Base-by-base conservation (phyloP, 2,329 filamentous ascomycete genomes). In the Penicillium fuscoglaucum region DNA sequence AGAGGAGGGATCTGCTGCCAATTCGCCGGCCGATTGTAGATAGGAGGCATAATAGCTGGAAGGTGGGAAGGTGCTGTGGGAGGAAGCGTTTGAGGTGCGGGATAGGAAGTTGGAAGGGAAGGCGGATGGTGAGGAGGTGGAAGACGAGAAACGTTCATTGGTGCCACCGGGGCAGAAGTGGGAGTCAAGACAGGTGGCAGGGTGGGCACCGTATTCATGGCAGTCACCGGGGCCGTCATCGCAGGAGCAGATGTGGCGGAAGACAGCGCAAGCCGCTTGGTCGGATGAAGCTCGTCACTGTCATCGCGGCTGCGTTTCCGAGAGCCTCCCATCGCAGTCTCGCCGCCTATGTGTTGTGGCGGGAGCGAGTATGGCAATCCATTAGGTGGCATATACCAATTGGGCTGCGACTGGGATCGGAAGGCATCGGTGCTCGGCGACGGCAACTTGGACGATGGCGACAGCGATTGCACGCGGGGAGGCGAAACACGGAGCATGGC, bases 1-100 rank as follows among this genome's bases (percentile, higher is more conserved):
- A 67, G 62, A 29, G 76, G 70, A 15, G 75, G 70, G 26, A 79
- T 70, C 45, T 73, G 75, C 52, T 80, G 74, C 79, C 82, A 86
- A 50, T 79, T 79, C 31, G 77, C 76, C 1, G 86, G 78, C 12
- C 80, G 76, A 13, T 82, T 82, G 72, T 90, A 96, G 1, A 92
- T 88, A 19, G 89, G 86, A 7, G 89, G 83, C 87, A 96, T 93
- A 9, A 91, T 85, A 2, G 87, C 83, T 15, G 88, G 87, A 10
- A 90, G 78, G 24, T 88, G 87, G 44, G 71, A 68, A 12, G 68
- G 50, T 76, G 76, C 83, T 41, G 77, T 74, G 9, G 76, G 41
- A 15, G 64, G 71, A 40, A 77, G 66, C 19, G 70, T 58, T 10
- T 76, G 68, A 57, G 77, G 79, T 45, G 75, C 66, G 69, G 58